Base-by-base conservation (phyloP, 2,329 filamentous ascomycete genomes). In the Fonsecaea erecta region DNA sequence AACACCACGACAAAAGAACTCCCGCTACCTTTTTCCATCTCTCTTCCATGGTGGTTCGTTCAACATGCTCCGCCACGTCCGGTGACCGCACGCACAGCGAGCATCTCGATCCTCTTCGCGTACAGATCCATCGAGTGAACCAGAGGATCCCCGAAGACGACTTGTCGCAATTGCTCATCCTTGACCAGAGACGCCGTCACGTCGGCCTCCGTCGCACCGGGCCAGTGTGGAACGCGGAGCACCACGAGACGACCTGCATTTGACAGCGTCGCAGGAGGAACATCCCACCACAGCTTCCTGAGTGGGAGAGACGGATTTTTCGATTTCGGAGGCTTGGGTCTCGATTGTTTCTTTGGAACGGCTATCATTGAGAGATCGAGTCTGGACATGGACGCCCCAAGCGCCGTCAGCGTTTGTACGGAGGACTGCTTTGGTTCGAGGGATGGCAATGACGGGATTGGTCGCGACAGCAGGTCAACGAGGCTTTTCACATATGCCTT, bases 121-220 rank as follows among this genome's bases (percentile, higher is more conserved):
- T 96, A 96, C 21, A 95, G 74, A 65, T 81, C 86, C 92, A 96
- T 96, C 71, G 88, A 82, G 78, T 96, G 92, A 74, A 88, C 90
- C 51, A 92, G 81, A 0, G 91, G 90, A 74, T 96, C 92, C 0
- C 92, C 92, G 84, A 92, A 96, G 3, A 96, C 82, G 0, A 93
- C 84, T 1, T 82, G 83, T 26, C 89, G 81, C 57, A 96, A 76
- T 73, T 90, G 82, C 51, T 88, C 85, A 68, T 95, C 90, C 0
- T 81, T 85, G 8, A 89, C 84, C 9, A 88, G 83, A 67, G 88
- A 88, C 1, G 91, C 91, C 53, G 90, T 84, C 0, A 93, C 85
- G 3, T 87, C 85, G 55, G 18, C 89, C 84, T 14, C 60, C 46
- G 9, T 74, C 81, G 83, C 69, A 80, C 79, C 24, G 21, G 32